phyloP scores from a whole-genome alignment of 2,329 filamentous ascomycete species.

The Pseudogymnoascus sp. region DNA sequence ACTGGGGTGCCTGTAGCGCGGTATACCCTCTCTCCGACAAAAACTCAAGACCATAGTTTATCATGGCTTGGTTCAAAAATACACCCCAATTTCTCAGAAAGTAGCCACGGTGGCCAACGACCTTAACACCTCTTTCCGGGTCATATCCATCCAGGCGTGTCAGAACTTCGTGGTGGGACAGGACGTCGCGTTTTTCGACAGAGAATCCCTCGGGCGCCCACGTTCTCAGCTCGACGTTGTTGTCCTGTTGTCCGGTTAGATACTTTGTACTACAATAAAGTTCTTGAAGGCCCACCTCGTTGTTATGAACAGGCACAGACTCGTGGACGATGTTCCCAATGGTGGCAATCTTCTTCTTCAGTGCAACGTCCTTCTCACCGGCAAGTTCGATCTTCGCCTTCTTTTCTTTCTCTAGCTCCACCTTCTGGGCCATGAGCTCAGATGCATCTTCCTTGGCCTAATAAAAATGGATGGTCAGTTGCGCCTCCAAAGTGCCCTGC shows the following conservation, averaged over 20 bases:
- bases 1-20: slow-evolving; percentile 77
- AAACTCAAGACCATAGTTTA: slow-evolving; percentile 93
- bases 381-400: slow-evolving; percentile 69
- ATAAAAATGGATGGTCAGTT: slow-evolving; percentile 4
- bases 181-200: slow-evolving; percentile 64
- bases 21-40: slow-evolving; percentile 73
- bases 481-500: background rate
- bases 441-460: slow-evolving; percentile 79
- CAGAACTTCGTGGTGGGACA: slow-evolving; percentile 94
- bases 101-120: slow-evolving; percentile 91
- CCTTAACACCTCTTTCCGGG: slow-evolving; percentile 83
- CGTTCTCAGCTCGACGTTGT: slow-evolving; percentile 67
- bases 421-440: slow-evolving; percentile 71
- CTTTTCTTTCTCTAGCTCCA: slow-evolving; percentile 70
- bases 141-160: slow-evolving; percentile 85
- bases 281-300: slow-evolving; percentile 48
- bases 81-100: slow-evolving; percentile 85
- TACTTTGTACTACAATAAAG: background rate
- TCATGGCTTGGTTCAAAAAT: slow-evolving; percentile 82
- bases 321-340: slow-evolving; percentile 91
- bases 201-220: slow-evolving; percentile 73
- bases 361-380: slow-evolving; percentile 60
- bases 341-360: slow-evolving; percentile 70
- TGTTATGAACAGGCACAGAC: slow-evolving; percentile 72
- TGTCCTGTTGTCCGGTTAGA: slow-evolving; percentile 42